phyloP scores from a whole-genome alignment of 73 alveolate species.

The Stentor coeruleus region DNA sequence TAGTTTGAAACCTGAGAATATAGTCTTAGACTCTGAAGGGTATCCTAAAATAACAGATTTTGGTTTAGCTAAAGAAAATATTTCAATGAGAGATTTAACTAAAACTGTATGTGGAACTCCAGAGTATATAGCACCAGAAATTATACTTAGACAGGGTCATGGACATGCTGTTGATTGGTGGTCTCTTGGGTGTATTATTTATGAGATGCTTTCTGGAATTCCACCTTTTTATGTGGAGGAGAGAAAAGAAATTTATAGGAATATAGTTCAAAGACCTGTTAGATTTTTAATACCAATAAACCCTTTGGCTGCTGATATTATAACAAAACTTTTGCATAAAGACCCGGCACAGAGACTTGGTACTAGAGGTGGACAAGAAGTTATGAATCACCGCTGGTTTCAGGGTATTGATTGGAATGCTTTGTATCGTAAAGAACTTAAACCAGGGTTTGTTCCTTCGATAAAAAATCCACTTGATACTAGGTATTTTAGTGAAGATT shows the following conservation, averaged over 20 bases:
- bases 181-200: slow-evolving; percentile 81
- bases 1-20: slow-evolving; percentile 91
- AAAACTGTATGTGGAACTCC: slow-evolving; percentile 93
- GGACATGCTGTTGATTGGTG: slow-evolving; percentile 94
- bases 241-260: slow-evolving; percentile 73
- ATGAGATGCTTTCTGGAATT: slow-evolving; percentile 87
- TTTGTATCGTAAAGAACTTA: slow-evolving; percentile 56
- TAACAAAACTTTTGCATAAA: slow-evolving; percentile 23
- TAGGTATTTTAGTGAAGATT: too few relatives aligned
- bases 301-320: neutral
- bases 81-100: slow-evolving; percentile 53
- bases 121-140: slow-evolving; percentile 95
- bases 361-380: slow-evolving; percentile 68
- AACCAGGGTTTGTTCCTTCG: too few relatives aligned
- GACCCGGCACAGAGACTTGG: slow-evolving; percentile 89
- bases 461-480: too few relatives aligned
- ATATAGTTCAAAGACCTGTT: slow-evolving; percentile 38
- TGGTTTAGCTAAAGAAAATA: slow-evolving; percentile 80
- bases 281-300: neutral
- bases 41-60: slow-evolving; percentile 77
- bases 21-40: slow-evolving; percentile 62
- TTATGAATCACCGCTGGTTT: slow-evolving; percentile 85
- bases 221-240: slow-evolving; percentile 92
- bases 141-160: slow-evolving; percentile 81
- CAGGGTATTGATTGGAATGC: slow-evolving; percentile 87